Evolutionary conservation across 768 basidiomycete genomes (phyloP).

Genomic region (Serendipita vermifera): DNA sequence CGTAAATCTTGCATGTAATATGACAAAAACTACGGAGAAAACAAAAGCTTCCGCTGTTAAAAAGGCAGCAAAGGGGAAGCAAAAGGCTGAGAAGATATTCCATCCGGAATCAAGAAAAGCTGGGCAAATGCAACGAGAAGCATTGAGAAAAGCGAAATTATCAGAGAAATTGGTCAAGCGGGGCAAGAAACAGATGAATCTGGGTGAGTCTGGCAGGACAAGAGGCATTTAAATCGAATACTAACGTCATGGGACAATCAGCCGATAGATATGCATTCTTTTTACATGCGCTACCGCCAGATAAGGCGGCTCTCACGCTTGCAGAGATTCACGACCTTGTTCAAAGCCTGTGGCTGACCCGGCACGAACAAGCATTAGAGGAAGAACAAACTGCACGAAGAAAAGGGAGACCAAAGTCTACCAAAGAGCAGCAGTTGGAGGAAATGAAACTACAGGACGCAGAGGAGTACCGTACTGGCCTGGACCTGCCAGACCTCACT

Average conservation of each 20-base stretch:
- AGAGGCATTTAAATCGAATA: not conserved
- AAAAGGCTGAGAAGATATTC: constrained; percentile 65
- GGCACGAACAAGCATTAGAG: constrained; percentile 53
- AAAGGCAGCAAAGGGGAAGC: constrained; percentile 11
- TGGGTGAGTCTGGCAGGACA: constrained; percentile 37
- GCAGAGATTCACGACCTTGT: constrained; percentile 54
- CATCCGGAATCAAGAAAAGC: constrained; percentile 81
- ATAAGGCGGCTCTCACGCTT: constrained; percentile 41
- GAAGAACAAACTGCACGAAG: constrained; percentile 47
- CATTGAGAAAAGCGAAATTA: constrained; percentile 57
- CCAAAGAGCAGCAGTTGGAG: constrained; percentile 52
- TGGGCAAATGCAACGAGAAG: constrained; percentile 52
- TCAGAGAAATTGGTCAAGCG: constrained; percentile 43
- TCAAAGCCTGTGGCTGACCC: constrained; percentile 56
- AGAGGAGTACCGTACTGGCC: constrained; percentile 66
- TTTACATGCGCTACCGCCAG: constrained; percentile 53
- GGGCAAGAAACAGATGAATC: constrained; percentile 39
- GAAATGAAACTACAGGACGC: constrained; percentile 53
- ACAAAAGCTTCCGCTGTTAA: not conserved
- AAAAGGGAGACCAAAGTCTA: constrained; percentile 64
- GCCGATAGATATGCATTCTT: constrained; percentile 68
- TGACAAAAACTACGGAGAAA: too few relatives aligned
- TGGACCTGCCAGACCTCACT: constrained; percentile 73
- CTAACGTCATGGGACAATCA: constrained; percentile 22
- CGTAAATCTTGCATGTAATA: too few relatives aligned